Evolutionary conservation across 148 eudicot species (phyloP).

Genomic region (Camellia lanceoleosa): DNA sequence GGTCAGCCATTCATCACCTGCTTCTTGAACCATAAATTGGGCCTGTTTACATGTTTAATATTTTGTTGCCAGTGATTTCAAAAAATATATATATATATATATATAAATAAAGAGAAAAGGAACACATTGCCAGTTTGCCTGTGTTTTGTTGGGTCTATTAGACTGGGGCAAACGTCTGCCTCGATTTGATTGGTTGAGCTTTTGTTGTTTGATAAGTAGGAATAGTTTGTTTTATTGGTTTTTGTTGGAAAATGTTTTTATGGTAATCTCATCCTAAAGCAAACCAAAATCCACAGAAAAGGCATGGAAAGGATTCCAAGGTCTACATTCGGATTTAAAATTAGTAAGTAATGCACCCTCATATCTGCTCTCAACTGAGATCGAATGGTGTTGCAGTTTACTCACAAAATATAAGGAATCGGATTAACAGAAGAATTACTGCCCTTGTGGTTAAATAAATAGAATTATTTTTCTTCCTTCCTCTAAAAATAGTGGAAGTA

Average conservation of each 20-base stretch:
- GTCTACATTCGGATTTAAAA: neutral
- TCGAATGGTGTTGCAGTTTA: neutral
- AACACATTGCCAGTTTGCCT: neutral
- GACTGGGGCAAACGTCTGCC: neutral
- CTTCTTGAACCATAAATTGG: neutral
- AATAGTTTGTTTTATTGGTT: neutral
- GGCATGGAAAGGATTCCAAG: neutral
- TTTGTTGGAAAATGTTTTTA: neutral
- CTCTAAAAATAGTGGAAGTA: neutral
- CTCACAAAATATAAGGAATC: neutral
- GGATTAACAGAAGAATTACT: neutral
- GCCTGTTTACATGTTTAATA: neutral
- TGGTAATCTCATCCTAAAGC: neutral
- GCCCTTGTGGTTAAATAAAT: neutral
- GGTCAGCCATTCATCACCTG: conserved; percentile 44
- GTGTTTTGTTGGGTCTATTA: neutral
- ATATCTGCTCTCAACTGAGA: neutral
- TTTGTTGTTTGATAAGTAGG: neutral
- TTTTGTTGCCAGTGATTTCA: conserved; percentile 5
- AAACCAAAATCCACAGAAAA: neutral
- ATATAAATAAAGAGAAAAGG: neutral
- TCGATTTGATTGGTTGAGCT: conserved; percentile 1
- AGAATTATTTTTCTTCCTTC: neutral
- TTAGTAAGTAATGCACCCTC: neutral
- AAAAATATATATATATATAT: too few relatives aligned